Conservation (phyloP, 768 basidiomycete species). For the Tubosaeta sp. region DNA sequence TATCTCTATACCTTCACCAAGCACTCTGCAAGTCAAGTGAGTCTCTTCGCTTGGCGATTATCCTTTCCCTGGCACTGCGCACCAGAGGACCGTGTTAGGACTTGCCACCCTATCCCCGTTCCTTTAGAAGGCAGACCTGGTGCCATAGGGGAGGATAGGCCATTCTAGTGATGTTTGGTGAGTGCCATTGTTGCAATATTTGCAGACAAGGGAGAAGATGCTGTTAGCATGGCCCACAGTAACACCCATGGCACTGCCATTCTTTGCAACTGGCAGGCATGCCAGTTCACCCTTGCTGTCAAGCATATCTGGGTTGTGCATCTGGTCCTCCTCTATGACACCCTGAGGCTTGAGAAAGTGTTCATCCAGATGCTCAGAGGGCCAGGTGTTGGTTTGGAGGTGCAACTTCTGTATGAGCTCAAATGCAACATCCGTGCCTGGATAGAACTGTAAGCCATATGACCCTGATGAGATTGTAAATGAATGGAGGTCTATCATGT, state of each 20-base stretch:
- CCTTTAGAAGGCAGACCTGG: not conserved
- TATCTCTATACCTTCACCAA: too few relatives aligned
- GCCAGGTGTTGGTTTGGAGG: not conserved
- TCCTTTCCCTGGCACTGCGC: too few relatives aligned
- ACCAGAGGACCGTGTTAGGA: too few relatives aligned
- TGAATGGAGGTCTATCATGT: not conserved
- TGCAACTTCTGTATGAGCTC: not conserved
- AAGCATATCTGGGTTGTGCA: not conserved
- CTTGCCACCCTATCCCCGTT: too few relatives aligned
- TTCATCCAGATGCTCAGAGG: not conserved
- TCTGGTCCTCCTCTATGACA: too few relatives aligned
- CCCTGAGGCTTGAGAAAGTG: not conserved
- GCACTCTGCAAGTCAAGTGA: too few relatives aligned
- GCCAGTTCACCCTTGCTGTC: not conserved
- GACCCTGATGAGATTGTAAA: not conserved
- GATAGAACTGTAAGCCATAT: not conserved
- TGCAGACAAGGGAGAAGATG: not conserved
- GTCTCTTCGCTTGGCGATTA: too few relatives aligned
- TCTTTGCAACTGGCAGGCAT: not conserved
- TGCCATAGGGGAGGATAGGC: not conserved
- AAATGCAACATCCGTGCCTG: not conserved
- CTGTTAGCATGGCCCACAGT: not conserved
- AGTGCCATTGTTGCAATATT: too few relatives aligned
- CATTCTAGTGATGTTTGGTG: not conserved
- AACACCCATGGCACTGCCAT: not conserved